A percentile compares a stretch with the other conserved stretches of the same genome.
phyloP scores from a whole-genome alignment of 2,329 filamentous ascomycete species.

The Clonostachys solani region DNA sequence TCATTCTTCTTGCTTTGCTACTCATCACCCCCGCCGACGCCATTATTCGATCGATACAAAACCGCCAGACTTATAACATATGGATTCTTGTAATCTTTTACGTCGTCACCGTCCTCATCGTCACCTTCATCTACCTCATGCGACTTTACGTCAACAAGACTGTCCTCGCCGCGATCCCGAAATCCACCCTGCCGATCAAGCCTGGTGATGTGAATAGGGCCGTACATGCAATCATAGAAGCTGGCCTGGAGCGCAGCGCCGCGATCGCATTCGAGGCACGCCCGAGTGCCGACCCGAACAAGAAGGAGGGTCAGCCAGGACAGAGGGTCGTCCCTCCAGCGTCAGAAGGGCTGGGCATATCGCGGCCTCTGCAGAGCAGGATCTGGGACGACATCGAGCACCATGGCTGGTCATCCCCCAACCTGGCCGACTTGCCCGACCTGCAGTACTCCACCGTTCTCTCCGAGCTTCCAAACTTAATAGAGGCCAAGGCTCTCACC shows the following conservation, averaged over 20 bases:
- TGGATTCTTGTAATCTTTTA: constrained; percentile 78
- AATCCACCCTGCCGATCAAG: constrained; percentile 80
- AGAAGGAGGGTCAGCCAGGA: constrained; percentile 4
- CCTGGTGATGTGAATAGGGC: constrained; percentile 74
- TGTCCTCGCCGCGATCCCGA: constrained; percentile 78
- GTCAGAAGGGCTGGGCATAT: constrained; percentile 32
- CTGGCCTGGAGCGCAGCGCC: constrained; percentile 71
- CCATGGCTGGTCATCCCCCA: constrained; percentile 82
- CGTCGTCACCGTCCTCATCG: constrained; percentile 64
- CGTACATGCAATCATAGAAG: constrained; percentile 72
- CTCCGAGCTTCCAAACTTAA: constrained; percentile 78
- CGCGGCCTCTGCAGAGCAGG: constrained; percentile 9
- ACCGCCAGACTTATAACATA: constrained; percentile 70
- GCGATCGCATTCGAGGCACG: constrained; percentile 68
- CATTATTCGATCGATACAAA: constrained; percentile 70
- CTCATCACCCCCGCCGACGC: constrained; percentile 77
- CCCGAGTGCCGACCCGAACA: constrained; percentile 16
- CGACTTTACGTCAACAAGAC: constrained; percentile 85
- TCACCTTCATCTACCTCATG: constrained; percentile 73
- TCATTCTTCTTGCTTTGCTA: constrained; percentile 69
- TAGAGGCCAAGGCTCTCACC: constrained; percentile 90
- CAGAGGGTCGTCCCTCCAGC: constrained; percentile 11
- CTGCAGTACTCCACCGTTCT: constrained; percentile 82
- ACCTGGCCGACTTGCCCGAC: constrained; percentile 67
- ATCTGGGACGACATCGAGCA: constrained; percentile 82